A percentile compares a stretch with the other conserved stretches of the same genome.
These are phyloP conservation scores for Malus asiatica DNA, from an alignment of 306 rosid species.

Conservation along the genomic window DNA sequence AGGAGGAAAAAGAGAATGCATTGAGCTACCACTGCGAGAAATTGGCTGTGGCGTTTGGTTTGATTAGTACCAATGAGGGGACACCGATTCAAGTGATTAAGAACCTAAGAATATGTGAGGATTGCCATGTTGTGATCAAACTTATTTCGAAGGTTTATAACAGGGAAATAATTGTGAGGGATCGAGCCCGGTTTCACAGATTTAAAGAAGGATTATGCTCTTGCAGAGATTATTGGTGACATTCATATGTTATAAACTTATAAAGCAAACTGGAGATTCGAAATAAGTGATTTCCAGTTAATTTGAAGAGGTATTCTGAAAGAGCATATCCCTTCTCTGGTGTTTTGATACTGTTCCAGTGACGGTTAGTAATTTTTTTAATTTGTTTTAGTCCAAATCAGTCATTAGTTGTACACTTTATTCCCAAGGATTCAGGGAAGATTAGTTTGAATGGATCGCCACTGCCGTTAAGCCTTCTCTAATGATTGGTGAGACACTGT, in stretches of 20 bases:
- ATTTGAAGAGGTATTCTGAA: neutral
- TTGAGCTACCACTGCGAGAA: slow-evolving; percentile 78
- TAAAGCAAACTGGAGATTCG: neutral
- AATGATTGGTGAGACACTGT: too few relatives aligned
- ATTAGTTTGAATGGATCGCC: too few relatives aligned
- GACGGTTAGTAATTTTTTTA: too few relatives aligned
- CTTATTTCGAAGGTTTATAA: slow-evolving; percentile 49
- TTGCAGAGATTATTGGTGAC: slow-evolving; percentile 87
- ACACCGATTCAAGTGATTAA: slow-evolving; percentile 72
- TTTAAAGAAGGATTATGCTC: slow-evolving; percentile 72
- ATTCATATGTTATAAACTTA: neutral
- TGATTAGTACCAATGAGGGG: slow-evolving; percentile 58
- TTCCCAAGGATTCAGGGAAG: too few relatives aligned
- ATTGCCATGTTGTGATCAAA: slow-evolving; percentile 73
- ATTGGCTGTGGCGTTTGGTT: slow-evolving; percentile 82
- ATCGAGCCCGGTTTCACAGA: slow-evolving; percentile 80
- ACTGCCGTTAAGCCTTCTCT: too few relatives aligned
- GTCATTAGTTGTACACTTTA: too few relatives aligned
- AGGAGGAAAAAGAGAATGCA: slow-evolving; percentile 84
- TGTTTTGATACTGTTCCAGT: too few relatives aligned
- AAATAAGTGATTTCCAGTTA: neutral
- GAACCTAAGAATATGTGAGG: slow-evolving; percentile 81
- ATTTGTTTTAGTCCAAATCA: too few relatives aligned
- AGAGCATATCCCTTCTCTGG: too few relatives aligned
- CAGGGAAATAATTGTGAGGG: slow-evolving; percentile 75